Evolutionary conservation across 208 protist genomes (phyloP).

Genomic region (Novymonas esmeraldas): DNA sequence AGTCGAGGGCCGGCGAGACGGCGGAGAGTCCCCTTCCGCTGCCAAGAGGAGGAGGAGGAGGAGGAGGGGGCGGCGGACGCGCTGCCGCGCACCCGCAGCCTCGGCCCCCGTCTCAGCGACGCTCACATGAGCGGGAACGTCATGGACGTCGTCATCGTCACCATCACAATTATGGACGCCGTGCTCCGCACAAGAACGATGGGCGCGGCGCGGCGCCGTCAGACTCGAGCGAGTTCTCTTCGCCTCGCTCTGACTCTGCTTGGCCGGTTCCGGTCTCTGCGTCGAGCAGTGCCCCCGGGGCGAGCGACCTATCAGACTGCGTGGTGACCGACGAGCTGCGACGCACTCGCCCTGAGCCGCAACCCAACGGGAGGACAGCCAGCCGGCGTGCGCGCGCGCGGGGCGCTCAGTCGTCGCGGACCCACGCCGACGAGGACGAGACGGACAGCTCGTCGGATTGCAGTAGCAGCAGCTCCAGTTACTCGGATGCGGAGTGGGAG

Average conservation of each 20-base stretch:
- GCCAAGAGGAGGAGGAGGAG: neutral
- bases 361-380: neutral
- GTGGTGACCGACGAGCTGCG: neutral
- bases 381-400: neutral
- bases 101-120: no score
- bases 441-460: neutral
- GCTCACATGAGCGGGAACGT: neutral
- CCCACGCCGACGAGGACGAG: neutral
- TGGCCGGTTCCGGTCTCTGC: neutral
- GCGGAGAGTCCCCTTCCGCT: neutral
- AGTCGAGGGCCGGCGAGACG: neutral
- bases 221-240: neutral
- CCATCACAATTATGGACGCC: neutral
- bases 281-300: neutral
- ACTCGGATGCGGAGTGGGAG: neutral
- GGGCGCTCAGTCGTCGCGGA: neutral
- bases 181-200: neutral
- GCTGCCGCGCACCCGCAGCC: neutral
- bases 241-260: conserved; percentile 1
- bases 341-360: neutral
- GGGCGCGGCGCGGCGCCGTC: neutral
- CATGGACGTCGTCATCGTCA: neutral
- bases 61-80: neutral
- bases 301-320: neutral
- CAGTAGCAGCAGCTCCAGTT: neutral